phyloP scores from a whole-genome alignment of 1,284 basidiomycete genomes.

The Ganoderma resinaceum region DNA sequence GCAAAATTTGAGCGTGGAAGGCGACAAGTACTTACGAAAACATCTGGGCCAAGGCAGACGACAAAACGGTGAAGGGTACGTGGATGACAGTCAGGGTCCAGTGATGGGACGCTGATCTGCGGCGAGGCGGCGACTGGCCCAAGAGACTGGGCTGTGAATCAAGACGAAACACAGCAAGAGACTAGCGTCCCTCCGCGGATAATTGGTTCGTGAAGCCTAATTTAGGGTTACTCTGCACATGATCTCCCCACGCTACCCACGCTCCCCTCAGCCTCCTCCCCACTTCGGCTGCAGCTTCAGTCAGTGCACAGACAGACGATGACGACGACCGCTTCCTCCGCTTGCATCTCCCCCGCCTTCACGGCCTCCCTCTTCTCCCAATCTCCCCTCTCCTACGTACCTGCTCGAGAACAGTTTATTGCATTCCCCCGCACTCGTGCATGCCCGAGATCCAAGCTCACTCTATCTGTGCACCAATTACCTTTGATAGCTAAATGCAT shows the following conservation, averaged over 20 bases:
- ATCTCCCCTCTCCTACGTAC: not conserved
- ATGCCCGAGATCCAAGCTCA: constrained; percentile 22
- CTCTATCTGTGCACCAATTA: constrained; percentile 19
- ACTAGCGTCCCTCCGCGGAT: constrained; percentile 12
- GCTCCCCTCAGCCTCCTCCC: constrained; percentile 4
- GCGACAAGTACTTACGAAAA: not conserved
- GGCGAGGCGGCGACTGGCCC: constrained; percentile 13
- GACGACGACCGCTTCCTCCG: not conserved
- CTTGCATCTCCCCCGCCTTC: not conserved
- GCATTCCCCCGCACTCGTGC: constrained; percentile 16
- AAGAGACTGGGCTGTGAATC: constrained; percentile 6
- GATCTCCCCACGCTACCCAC: constrained; percentile 12
- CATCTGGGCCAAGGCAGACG: constrained; percentile 7
- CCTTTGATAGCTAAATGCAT: constrained; percentile 35
- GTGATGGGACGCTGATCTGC: constrained; percentile 16
- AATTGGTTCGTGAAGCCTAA: constrained; percentile 31
- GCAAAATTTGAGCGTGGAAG: not conserved
- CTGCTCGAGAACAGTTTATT: not conserved
- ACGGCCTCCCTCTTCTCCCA: not conserved
- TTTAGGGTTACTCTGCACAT: constrained; percentile 29
- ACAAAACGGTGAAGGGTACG: constrained; percentile 7
- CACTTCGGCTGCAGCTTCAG: not conserved
- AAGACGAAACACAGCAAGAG: constrained; percentile 18
- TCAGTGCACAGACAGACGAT: no score
- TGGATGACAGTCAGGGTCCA: constrained; percentile 6